These are phyloP conservation scores for Dinochytrium kinnereticum DNA, from an alignment of 371 early-diverging fungal species.

Conservation along the genomic window DNA sequence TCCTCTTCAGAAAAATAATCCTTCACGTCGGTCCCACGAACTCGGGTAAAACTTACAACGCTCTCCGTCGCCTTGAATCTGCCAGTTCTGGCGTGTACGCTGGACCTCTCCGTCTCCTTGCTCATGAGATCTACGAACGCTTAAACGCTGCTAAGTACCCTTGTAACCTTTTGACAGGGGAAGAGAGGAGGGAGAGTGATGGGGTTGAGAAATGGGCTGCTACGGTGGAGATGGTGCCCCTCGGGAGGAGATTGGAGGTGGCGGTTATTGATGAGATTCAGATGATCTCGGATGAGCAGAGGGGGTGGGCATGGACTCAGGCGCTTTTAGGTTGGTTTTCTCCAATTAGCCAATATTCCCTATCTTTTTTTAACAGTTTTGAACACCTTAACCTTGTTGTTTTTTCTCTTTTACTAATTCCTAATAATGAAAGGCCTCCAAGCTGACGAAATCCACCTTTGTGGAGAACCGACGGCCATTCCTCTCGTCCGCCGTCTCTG, in stretches of 20 bases:
- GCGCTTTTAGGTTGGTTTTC: slow-evolving; percentile 68
- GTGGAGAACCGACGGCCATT: slow-evolving; percentile 91
- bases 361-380: slow-evolving; percentile 14
- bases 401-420: too few relatives aligned
- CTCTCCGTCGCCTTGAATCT: slow-evolving; percentile 72
- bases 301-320: slow-evolving; percentile 97
- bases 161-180: slow-evolving; percentile 91
- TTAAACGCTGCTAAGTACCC: slow-evolving; percentile 76
- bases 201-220: slow-evolving; percentile 60
- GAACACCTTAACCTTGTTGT: too few relatives aligned
- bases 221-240: slow-evolving; percentile 91
- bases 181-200: slow-evolving; percentile 74
- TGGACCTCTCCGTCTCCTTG: slow-evolving; percentile 91
- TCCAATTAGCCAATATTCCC: background rate
- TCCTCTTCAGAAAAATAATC: slow-evolving; percentile 64
- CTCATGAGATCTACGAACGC: slow-evolving; percentile 89
- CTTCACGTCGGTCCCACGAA: slow-evolving; percentile 98
- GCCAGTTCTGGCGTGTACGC: slow-evolving; percentile 77
- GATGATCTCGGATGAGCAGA: slow-evolving; percentile 82
- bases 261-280: slow-evolving; percentile 98
- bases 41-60: slow-evolving; percentile 94
- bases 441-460: slow-evolving; percentile 89
- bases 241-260: slow-evolving; percentile 69
- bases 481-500: slow-evolving; percentile 79
- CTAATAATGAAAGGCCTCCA: too few relatives aligned